Base-by-base conservation (phyloP, 805 yeast species). In the Sugiyamaella smithiae region DNA sequence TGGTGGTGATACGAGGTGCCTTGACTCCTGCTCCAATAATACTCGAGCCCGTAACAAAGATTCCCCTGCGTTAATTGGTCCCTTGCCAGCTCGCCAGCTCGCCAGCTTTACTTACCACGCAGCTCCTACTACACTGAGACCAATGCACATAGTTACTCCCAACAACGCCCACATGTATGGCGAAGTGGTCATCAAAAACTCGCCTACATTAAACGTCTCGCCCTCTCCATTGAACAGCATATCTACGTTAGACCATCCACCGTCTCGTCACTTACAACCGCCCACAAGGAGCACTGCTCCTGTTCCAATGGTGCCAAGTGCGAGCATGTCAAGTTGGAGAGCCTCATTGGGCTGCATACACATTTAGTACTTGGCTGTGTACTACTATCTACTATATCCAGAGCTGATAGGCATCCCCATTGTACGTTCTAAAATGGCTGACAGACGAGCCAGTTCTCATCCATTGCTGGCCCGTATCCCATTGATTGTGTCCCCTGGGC, bases 11-110 rank as follows among this genome's bases (percentile, higher is more conserved):
- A 66, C 98, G 77, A 45, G 99, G 99, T 11, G 96, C 93, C 68
- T 87, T 87, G 52, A 93, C 97, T 74, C 99, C 99, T 2, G 99
- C 99, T 60, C 99, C 99, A 54, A 93, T 71, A 59, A 93, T 87
- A 24, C 97, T 82, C 0, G 97, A 76, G 35, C 99, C 99, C 1
- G 98, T 91, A 53, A 93, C 79, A 67, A 91, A 93, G 58, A 93
- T 93, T 56, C 99, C 99, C 68, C 68, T 64, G 25, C 6, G 36
- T 38, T 24, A 33, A 40, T n/a, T n/a, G n/a, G n/a, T n/a, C n/a
- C n/a, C 24, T 22, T 6, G 33, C 32, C 19, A 7, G 41, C 16
- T 38, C 7, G 11, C 4, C 19, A 4, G 11, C 33, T 19, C 14
- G 19, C 4, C 9, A 17, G 6, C 20, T 2, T 7, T 8, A 53